Percentiles rank a stretch among this genome's conserved stretches.
These are phyloP conservation scores for Rhizophagus prolifer DNA, from an alignment of 192 early-diverging fungal species.

Conservation along the genomic window DNA sequence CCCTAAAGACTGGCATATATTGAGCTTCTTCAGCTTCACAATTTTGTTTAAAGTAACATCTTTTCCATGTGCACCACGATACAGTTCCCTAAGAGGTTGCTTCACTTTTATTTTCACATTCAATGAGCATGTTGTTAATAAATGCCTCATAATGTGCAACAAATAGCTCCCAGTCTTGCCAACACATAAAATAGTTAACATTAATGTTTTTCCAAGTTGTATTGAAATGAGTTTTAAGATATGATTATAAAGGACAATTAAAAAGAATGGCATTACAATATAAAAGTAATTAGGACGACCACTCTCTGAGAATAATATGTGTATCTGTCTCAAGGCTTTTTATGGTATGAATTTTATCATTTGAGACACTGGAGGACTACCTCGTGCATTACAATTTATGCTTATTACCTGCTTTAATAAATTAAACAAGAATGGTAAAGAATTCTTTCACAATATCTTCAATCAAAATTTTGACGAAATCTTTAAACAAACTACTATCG, in stretches of 20 bases:
- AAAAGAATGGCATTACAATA: slow-evolving; percentile 26
- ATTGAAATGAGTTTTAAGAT: background rate
- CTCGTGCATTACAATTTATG: slow-evolving; percentile 19
- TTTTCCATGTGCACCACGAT: too few relatives aligned
- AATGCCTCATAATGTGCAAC: too few relatives aligned
- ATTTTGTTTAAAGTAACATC: too few relatives aligned
- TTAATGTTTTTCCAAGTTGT: background rate
- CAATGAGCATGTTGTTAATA: too few relatives aligned
- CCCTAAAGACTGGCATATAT: background rate
- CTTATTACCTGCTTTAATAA: slow-evolving; percentile 5
- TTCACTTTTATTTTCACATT: too few relatives aligned
- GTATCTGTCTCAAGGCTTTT: background rate
- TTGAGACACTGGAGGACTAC: slow-evolving; percentile 30
- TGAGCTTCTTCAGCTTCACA: too few relatives aligned
- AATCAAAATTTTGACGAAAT: too few relatives aligned
- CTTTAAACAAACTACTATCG: too few relatives aligned
- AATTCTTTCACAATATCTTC: background rate
- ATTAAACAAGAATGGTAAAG: background rate
- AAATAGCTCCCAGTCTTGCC: too few relatives aligned
- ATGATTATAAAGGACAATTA: slow-evolving; percentile 1
- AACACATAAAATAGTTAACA: too few relatives aligned
- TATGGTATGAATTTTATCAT: slow-evolving; percentile 2
- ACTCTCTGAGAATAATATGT: slow-evolving; percentile 6
- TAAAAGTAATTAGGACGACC: background rate
- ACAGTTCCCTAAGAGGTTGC: too few relatives aligned